These are phyloP conservation scores for Russula earlei DNA, from an alignment of 768 basidiomycete genomes.

Conservation along the genomic window DNA sequence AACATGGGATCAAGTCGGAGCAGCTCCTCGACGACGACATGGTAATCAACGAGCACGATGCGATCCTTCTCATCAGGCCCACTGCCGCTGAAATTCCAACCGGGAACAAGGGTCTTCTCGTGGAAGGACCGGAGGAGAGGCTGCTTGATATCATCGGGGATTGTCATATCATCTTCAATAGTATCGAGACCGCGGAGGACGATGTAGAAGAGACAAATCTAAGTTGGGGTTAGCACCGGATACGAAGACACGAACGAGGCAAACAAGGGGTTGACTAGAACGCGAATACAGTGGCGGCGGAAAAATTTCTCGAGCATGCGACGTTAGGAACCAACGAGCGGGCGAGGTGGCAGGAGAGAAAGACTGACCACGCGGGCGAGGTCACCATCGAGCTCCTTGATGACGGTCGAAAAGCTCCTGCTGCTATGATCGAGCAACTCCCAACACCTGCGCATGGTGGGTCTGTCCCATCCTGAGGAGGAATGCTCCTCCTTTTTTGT, in stretches of 20 bases:
- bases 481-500: conserved; percentile 61
- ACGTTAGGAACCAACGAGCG: background rate
- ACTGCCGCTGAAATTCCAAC: conserved; percentile 77
- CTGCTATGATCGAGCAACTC: conserved; percentile 80
- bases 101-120: conserved; percentile 64
- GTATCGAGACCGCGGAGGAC: conserved; percentile 93
- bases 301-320: no score
- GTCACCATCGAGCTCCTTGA: conserved; percentile 94
- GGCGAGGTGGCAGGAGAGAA: background rate
- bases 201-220: conserved; percentile 95
- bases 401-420: conserved; percentile 84
- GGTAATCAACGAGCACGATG: conserved; percentile 75
- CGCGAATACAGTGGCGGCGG: background rate
- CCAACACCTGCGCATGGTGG: conserved; percentile 87
- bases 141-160: conserved; percentile 79
- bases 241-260: background rate
- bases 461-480: conserved; percentile 80
- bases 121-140: conserved; percentile 79
- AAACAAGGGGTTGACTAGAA: background rate
- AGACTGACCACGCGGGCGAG: conserved; percentile 78
- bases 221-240: background rate
- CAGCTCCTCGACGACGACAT: conserved; percentile 73
- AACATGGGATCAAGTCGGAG: conserved; percentile 57
- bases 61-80: conserved; percentile 87
- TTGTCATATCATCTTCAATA: conserved; percentile 97